Conservation (phyloP, 1,284 basidiomycete species). For the Tylopilus orsonianus region DNA sequence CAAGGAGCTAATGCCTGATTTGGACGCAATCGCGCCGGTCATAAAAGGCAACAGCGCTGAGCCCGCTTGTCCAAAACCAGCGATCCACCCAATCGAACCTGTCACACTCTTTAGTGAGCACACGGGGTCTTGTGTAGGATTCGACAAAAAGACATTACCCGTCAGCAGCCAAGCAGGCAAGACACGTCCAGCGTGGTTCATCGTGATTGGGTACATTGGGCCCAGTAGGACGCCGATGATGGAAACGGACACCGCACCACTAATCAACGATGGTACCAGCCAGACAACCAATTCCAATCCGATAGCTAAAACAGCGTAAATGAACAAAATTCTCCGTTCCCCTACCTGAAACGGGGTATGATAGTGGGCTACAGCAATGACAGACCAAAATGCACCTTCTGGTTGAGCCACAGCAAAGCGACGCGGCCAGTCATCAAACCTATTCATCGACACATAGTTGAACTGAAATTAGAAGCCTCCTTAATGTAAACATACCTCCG, state of each 20-base stretch:
- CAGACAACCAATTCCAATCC: conserved; percentile 58
- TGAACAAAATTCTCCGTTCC: conserved; percentile 32
- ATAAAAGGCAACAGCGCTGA: conserved; percentile 56
- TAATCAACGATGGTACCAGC: conserved; percentile 55
- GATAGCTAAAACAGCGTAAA: conserved; percentile 37
- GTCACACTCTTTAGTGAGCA: neutral
- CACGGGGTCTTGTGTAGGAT: neutral
- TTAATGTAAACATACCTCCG: conserved; percentile 36
- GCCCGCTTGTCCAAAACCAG: conserved; percentile 52
- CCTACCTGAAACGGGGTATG: conserved; percentile 22
- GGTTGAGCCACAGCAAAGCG: conserved; percentile 32
- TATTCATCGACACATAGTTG: conserved; percentile 5
- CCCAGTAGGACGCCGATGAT: conserved; percentile 54
- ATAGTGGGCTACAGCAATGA: too few relatives aligned
- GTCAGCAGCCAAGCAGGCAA: conserved; percentile 53
- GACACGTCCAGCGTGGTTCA: conserved; percentile 48
- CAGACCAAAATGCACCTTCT: conserved; percentile 17
- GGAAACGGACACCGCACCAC: conserved; percentile 51
- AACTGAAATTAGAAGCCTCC: neutral
- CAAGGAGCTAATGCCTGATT: conserved; percentile 48
- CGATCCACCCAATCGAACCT: conserved; percentile 54
- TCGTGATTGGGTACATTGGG: conserved; percentile 56
- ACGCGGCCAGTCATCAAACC: conserved; percentile 32
- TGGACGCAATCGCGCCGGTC: conserved; percentile 52
- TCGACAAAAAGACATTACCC: conserved; percentile 26